Evolutionary conservation across 768 basidiomycete species (phyloP), one percentile per base, ranked within the genome.

Genomic region (Boletus patriciae): DNA sequence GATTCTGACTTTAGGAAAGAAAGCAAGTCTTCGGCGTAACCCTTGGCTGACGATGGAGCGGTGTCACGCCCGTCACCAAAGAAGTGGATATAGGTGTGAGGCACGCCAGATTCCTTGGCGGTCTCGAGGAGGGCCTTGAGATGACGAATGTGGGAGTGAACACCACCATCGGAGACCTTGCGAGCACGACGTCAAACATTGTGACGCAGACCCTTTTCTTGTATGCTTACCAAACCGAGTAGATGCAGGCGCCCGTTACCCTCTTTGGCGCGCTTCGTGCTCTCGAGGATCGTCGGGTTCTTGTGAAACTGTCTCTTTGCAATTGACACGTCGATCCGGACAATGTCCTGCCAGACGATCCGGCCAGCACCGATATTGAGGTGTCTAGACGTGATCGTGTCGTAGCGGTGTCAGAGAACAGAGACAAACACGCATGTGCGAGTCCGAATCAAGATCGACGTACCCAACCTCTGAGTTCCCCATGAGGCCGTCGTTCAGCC

Each of bases 391-490:
- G 43, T 12, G 43, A 41, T 16, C 40, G 46, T 25, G 36, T 31
- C 36, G 15, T 4, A 23, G 29, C 34, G 38, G 50, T n/a, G 19
- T 53, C 44, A 56, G 7, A 36, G 52, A 37, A 52, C 52, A 58
- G 6, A 42, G 27, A 46, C 6, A 49, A 21, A 18, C 12, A 29
- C 4, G 19, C n/a, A 36, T 41, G 29, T 13, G 23, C 23, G 2
- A 3, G 21, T n/a, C 21, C 19, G 27, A 57, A 33, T 21, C 10
- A 23, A 47, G 29, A 53, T 33, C 6, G 7, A 76, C 90, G 55
- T 67, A 94, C 92, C 94, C 95, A 60, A 97, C 94, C 76, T 98
- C 94, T 3, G 94, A 96, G 77, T 98, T 96, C 16, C 94, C 95
- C 95, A 98, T 98, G 52, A 97, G 82, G 0, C 94, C 95, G 43